A percentile compares a stretch with the other conserved stretches of the same genome.
These are phyloP conservation scores for Elymus sibiricus DNA, from an alignment of 176 grass and related monocot species.

Conservation along the genomic window DNA sequence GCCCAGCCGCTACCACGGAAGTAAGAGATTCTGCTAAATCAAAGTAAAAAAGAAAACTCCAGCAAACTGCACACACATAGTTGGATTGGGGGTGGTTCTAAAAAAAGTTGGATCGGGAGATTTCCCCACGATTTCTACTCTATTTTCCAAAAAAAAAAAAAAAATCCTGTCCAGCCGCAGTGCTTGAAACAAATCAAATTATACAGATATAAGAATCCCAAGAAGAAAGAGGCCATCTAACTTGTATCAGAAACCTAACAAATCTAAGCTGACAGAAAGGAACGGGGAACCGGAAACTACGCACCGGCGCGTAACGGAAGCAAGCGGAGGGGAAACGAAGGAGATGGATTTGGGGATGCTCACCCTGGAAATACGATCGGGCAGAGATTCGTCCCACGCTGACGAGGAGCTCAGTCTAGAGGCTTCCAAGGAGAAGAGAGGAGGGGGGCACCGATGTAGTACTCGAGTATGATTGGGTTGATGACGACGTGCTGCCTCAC, in stretches of 20 bases:
- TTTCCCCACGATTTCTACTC: background rate
- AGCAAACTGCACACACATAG: background rate
- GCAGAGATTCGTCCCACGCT: background rate
- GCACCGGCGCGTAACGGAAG: background rate
- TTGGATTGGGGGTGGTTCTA: background rate
- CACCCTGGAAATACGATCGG: background rate
- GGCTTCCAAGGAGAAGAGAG: background rate
- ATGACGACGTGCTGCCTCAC: no score
- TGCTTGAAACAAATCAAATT: background rate
- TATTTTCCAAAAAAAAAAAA: background rate
- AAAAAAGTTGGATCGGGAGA: background rate
- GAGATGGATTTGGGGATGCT: background rate
- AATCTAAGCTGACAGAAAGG: background rate
- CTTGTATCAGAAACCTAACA: background rate
- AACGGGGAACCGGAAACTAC: background rate
- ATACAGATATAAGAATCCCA: background rate
- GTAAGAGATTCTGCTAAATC: background rate
- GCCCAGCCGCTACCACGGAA: no score
- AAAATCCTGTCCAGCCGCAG: background rate
- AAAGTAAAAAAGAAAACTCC: background rate
- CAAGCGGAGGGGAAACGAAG: background rate
- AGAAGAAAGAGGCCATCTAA: background rate
- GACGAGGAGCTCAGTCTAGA: conserved; percentile 3
- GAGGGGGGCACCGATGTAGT: background rate
- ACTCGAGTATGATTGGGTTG: no score